These are phyloP conservation scores for Naematelia encephala DNA, from an alignment of 768 basidiomycete species.

Conservation along the genomic window DNA sequence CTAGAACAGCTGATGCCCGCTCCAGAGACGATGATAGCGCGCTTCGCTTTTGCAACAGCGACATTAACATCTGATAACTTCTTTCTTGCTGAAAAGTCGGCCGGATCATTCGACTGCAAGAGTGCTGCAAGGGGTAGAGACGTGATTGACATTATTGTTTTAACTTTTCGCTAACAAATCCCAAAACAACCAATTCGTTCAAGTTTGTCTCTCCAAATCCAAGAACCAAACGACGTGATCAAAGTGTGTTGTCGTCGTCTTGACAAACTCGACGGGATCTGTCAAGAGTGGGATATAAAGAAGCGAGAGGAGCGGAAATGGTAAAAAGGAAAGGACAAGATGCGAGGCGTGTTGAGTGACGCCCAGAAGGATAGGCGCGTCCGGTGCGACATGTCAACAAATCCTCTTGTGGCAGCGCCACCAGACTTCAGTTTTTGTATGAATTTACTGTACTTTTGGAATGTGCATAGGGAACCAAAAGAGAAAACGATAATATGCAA, in stretches of 20 bases:
- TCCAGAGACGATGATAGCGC: constrained; percentile 84
- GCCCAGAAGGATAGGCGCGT: not conserved
- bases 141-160: too few species aligned
- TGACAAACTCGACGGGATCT: too few species aligned
- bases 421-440: not conserved
- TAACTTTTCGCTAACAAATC: too few species aligned
- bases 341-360: not conserved
- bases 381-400: not conserved
- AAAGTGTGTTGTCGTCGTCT: too few species aligned
- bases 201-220: too few species aligned
- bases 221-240: too few species aligned
- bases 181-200: too few species aligned
- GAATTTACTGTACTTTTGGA: not conserved
- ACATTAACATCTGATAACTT: constrained; percentile 68
- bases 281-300: too few species aligned
- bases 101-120: constrained; percentile 21
- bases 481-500: not conserved
- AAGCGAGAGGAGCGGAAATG: not conserved
- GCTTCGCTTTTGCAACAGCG: constrained; percentile 76
- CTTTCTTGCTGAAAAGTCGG: constrained; percentile 36
- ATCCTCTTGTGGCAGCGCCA: not conserved
- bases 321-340: not conserved
- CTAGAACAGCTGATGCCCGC: constrained; percentile 95
- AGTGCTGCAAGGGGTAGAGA: not conserved
- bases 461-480: not conserved